These are phyloP conservation scores for Paradendryphiella salina DNA, from an alignment of 2,329 filamentous ascomycete genomes.

Conservation along the genomic window DNA sequence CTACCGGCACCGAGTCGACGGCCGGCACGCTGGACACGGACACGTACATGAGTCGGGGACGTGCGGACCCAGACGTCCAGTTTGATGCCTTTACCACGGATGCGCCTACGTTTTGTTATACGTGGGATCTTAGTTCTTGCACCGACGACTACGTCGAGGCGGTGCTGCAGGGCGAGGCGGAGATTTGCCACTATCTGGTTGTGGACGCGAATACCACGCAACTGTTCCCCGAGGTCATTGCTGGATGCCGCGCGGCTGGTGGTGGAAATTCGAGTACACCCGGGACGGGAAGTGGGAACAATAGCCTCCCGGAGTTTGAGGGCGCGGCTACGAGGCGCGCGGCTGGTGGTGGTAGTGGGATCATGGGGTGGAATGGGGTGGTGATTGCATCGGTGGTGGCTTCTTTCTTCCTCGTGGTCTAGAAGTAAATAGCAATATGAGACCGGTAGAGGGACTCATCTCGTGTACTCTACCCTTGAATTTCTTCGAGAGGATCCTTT, in stretches of 20 bases:
- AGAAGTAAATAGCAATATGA: no score
- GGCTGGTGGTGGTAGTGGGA: no score
- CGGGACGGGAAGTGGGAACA: no score
- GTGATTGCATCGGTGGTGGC: no score
- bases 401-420: no score
- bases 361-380: no score
- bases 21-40: constrained; percentile 4
- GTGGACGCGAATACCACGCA: constrained; percentile 25
- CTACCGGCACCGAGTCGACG: constrained; percentile 45
- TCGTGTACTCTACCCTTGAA: no score
- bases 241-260: constrained; percentile 13
- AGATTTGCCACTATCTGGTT: constrained; percentile 25
- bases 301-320: no score
- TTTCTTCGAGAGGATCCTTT: no score
- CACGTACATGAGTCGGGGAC: constrained; percentile 19
- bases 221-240: constrained; percentile 25
- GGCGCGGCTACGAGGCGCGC: no score
- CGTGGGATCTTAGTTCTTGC: constrained; percentile 20
- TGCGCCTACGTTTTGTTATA: constrained; percentile 23
- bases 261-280: constrained; percentile 4
- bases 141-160: constrained; percentile 18
- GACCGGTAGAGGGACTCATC: no score
- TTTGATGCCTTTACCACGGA: constrained; percentile 9
- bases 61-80: constrained; percentile 19
- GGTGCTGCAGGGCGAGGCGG: constrained; percentile 17